Conservation (phyloP, 306 rosid species). For the Cucurbita maxima region DNA sequence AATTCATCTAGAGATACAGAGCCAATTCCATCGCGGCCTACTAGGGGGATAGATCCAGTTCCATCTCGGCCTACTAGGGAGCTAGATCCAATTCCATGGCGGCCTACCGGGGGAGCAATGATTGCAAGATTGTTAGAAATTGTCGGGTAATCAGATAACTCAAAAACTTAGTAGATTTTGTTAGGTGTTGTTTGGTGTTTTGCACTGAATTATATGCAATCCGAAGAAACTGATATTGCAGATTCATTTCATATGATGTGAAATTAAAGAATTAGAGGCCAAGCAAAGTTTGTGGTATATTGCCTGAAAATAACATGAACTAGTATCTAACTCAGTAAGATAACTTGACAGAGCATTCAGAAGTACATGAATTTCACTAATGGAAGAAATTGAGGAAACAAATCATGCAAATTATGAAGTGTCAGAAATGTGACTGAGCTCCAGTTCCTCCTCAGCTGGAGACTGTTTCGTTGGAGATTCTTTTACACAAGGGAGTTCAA, state of each 20-base stretch:
- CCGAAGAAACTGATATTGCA: not conserved
- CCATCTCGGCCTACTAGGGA: not conserved
- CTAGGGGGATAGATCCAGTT: not conserved
- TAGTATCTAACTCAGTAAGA: not conserved
- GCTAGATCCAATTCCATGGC: constrained; percentile 1
- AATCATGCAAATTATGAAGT: not conserved
- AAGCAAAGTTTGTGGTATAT: not conserved
- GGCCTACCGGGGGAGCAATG: not conserved
- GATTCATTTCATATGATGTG: not conserved
- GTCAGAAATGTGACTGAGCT: not conserved
- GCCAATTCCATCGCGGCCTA: not conserved
- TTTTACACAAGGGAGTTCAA: not conserved
- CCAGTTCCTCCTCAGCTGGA: not conserved
- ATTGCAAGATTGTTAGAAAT: not conserved
- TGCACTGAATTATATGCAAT: not conserved
- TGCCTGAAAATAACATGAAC: not conserved
- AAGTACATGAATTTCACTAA: not conserved
- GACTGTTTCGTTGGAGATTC: not conserved
- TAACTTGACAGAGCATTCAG: not conserved
- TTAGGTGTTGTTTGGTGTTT: not conserved
- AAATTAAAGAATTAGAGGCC: not conserved
- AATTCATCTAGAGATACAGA: not conserved
- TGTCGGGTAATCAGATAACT: not conserved
- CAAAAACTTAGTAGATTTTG: not conserved
- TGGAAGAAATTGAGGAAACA: not conserved